These are phyloP conservation scores for Phalaenopsis aphrodite DNA, from an alignment of 106 monocot genomes.

Conservation along the genomic window DNA sequence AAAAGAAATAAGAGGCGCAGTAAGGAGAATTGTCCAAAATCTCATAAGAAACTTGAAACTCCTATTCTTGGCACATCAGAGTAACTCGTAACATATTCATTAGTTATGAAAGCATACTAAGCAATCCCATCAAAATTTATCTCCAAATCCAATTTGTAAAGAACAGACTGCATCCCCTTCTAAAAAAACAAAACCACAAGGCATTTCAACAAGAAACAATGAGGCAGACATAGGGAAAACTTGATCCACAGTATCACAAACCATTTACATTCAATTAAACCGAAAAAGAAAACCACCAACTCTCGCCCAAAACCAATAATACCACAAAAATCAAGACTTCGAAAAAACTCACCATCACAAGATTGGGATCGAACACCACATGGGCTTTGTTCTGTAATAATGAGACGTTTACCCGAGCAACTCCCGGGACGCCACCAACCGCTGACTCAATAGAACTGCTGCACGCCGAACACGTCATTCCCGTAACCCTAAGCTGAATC, in stretches of 20 bases:
- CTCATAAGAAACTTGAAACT: background rate
- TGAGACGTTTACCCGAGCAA: conserved; percentile 14
- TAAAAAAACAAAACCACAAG: background rate
- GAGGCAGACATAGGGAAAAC: background rate
- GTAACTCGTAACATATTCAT: background rate
- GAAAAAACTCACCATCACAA: conserved; percentile 9
- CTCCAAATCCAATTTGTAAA: background rate
- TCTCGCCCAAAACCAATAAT: background rate
- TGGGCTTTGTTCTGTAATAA: conserved; percentile 23
- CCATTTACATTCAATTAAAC: background rate
- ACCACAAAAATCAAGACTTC: background rate
- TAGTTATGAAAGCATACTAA: background rate
- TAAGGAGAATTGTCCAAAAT: too few species aligned
- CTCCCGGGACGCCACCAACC: conserved; percentile 15
- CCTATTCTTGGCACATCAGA: background rate
- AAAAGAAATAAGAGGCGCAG: too few species aligned
- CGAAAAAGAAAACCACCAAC: background rate
- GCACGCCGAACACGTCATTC: conserved; percentile 31
- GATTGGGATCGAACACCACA: conserved; percentile 18
- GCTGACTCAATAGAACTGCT: conserved; percentile 17
- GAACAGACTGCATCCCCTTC: background rate
- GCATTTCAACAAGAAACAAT: background rate
- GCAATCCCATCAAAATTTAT: background rate
- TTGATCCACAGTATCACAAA: background rate
- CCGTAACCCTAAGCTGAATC: conserved; percentile 17